These are phyloP conservation scores for Hibiscus mutabilis DNA, from an alignment of 345 rosid species.

Conservation along the genomic window DNA sequence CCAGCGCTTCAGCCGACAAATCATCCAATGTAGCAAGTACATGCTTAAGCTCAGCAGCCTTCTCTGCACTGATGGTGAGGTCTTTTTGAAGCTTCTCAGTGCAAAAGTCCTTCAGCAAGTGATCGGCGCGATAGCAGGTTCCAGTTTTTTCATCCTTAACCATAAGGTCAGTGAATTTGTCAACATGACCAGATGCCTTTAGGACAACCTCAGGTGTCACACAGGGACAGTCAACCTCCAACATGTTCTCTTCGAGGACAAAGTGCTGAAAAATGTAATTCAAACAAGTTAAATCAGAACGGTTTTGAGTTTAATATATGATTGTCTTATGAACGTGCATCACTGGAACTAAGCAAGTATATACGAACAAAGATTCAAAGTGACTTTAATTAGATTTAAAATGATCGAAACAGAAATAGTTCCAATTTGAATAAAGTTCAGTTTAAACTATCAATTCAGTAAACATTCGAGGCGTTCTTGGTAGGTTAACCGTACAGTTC, in stretches of 20 bases:
- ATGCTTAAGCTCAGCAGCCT: slow-evolving; percentile 75
- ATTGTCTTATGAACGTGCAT: not conserved
- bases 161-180: slow-evolving; percentile 96
- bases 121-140: slow-evolving; percentile 81
- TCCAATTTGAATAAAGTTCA: not conserved
- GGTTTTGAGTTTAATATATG: not conserved
- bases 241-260: slow-evolving; percentile 84
- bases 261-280: slow-evolving; percentile 53
- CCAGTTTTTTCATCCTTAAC: slow-evolving; percentile 89
- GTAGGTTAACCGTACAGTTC: too few relatives aligned
- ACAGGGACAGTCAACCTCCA: slow-evolving; percentile 89
- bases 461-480: not conserved
- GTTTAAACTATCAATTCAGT: not conserved
- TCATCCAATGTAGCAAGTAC: slow-evolving; percentile 80
- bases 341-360: not conserved
- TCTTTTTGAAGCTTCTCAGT: slow-evolving; percentile 85
- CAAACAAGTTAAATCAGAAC: not conserved
- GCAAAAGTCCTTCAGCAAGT: slow-evolving; percentile 81
- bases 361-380: too few relatives aligned
- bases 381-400: not conserved
- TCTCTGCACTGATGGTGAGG: slow-evolving; percentile 49
- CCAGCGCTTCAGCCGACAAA: slow-evolving; percentile 59
- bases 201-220: slow-evolving; percentile 92
- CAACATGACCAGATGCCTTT: slow-evolving; percentile 96
- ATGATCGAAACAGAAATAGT: not conserved